A percentile compares a stretch with the other conserved stretches of the same genome.
Evolutionary conservation across 176 grass and related monocot genomes (phyloP).

Genomic region (Zoysia japonica): DNA sequence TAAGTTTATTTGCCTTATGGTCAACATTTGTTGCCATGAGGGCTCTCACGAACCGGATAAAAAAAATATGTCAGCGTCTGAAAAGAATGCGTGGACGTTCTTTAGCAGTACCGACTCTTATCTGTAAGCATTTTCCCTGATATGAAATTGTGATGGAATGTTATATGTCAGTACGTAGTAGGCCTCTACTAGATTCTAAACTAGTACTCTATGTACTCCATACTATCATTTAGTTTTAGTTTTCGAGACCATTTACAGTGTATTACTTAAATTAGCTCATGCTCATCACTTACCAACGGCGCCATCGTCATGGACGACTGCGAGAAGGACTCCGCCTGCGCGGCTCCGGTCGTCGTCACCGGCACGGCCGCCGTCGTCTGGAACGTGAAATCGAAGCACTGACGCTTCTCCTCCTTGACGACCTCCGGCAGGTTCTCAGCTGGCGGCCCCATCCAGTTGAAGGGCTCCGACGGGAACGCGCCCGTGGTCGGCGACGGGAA

Average conservation of each 20-base stretch:
- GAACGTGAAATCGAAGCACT: constrained; percentile 70
- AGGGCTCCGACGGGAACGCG: constrained; percentile 53
- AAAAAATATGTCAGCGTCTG: neutral
- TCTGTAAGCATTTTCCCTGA: too few species aligned
- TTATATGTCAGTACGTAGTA: neutral
- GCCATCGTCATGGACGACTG: constrained; percentile 37
- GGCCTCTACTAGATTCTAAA: neutral
- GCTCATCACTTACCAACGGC: constrained; percentile 41
- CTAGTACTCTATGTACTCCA: neutral
- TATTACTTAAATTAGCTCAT: neutral
- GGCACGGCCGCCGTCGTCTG: constrained; percentile 36
- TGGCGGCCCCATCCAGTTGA: constrained; percentile 57
- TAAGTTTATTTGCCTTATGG: neutral
- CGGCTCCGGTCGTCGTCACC: neutral
- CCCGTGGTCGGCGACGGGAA: constrained; percentile 79
- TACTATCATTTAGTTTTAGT: neutral
- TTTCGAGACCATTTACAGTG: neutral
- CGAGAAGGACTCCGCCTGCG: constrained; percentile 10
- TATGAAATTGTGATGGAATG: neutral
- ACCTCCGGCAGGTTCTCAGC: constrained; percentile 32
- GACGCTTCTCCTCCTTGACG: constrained; percentile 54
- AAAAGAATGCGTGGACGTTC: constrained; percentile 1
- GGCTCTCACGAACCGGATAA: neutral
- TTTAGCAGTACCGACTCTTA: neutral
- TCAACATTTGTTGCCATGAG: constrained; percentile 8